Base-by-base conservation (phyloP, 1,139 yeast species). In the Pichia sp. region DNA sequence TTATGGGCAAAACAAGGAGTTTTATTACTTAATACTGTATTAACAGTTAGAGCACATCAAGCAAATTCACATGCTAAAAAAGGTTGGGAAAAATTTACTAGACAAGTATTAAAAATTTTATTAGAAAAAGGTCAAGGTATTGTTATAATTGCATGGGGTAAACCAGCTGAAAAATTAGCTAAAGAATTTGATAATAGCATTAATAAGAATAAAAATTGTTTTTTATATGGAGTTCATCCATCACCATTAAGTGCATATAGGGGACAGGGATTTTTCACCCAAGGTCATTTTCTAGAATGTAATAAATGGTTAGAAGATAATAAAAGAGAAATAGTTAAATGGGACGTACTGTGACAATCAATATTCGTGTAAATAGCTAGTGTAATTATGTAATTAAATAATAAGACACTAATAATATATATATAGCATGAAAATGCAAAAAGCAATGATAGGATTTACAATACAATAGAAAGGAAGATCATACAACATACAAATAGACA, bases 81-180 rank as follows among this genome's bases (percentile, higher is more conserved):
- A 56, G 99, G 99, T 1, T 94, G 99, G 99, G 97, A 90, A 61
- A 71, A 70, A 39, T 90, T 94, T 64, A 94, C 98, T 0, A 88
- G 79, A 58, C 73, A 77, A 42, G 88, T 82, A 2, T 75, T 89
- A 29, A 69, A 74, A 30, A 72, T 79, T 2, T 71, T 82, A 29
- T 67, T 78, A 25, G 61, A 65, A 0, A 58, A 64, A 2, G 60
- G 62, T 2, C 56, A 66, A 40, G 90, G 90, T 5, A 74, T 89
- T 39, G 94, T 84, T 4, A 76, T 92, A 33, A 70, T 92, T 71
- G 86, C 95, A 1, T 94, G 99, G 99, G 99, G 99, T 0, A 70
- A 79, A 7, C 96, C 97, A 2, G 98, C 98, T 0, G 89, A 83
- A 47, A 83, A 79, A 53, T 70, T 51, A 27, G 49, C 18, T n/a